Evolutionary conservation across 1,284 basidiomycete genomes (phyloP).

Genomic region (Rhodotorula sp.): DNA sequence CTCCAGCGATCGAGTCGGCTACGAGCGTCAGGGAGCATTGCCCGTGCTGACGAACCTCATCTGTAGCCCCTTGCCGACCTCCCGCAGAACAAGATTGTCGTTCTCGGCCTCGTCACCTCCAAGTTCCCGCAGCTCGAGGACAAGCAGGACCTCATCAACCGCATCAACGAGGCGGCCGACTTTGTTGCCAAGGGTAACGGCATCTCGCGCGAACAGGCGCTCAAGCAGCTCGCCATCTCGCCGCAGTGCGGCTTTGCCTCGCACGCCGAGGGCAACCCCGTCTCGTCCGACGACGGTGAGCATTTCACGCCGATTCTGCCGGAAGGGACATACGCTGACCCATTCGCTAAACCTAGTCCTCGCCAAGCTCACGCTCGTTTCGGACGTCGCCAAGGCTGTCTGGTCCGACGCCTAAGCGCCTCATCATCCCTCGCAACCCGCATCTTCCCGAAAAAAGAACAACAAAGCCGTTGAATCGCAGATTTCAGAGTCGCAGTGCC

Average conservation of each 20-base stretch:
- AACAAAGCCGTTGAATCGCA: background rate
- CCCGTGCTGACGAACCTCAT: background rate
- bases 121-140: constrained; percentile 70
- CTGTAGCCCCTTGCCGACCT: constrained; percentile 62
- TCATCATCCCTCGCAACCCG: background rate
- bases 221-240: constrained; percentile 64
- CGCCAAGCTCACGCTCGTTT: constrained; percentile 30
- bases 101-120: constrained; percentile 72
- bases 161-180: constrained; percentile 66
- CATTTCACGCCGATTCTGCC: accelerated
- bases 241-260: constrained; percentile 68
- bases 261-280: constrained; percentile 26
- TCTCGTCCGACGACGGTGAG: constrained; percentile 2
- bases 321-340: background rate
- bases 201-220: constrained; percentile 46
- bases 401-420: constrained; percentile 31
- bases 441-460: background rate
- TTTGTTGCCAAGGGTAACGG: constrained; percentile 57
- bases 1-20: background rate
- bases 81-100: constrained; percentile 66
- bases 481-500: background rate
- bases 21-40: no score
- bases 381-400: constrained; percentile 24
- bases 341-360: constrained; percentile 4
- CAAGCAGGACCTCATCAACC: constrained; percentile 60